Base-by-base conservation (phyloP, 768 basidiomycete genomes). In the Multifurca ochricompacta region DNA sequence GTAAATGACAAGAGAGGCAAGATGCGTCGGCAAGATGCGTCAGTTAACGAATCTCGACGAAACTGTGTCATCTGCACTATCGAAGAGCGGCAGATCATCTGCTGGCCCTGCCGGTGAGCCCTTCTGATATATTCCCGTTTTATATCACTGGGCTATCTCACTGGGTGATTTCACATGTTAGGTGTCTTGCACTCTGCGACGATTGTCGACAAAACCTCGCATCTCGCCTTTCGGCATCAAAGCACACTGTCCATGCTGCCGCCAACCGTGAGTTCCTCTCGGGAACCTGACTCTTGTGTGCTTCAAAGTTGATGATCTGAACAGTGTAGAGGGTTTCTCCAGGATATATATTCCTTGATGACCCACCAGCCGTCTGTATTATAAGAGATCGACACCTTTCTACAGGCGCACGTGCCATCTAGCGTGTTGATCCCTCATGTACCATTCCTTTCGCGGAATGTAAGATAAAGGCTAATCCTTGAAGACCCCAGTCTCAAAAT, bases 81-180 rank as follows among this genome's bases (percentile, higher is more conserved):
- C n/a, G 82, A 83, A 53, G 70, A 75, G 25, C 70, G 87, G 45
- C 79, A 85, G 63, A 77, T 90, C 53, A 85, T 90, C 47, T 89
- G 85, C 62, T 90, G 87, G 87, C 87, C 87, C n/a, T 89, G 87
- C 66, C 78, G 87, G 83, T 86, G 53, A 63, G 77, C 64, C 30
- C 13, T 21, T 8, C 21, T 28, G 34, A 11, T 40, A 11, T 14
- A 25, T 19, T 6, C 13, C 10, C 23, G 18, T 28, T 30, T 28
- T 42, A 43, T 27, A 11, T 11, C 9, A 2, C 9, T 8, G 13
- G 32, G 18, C 23, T 45, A 30, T 41, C 32, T 42, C 16, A 53
- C 21, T 39, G 25, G 9, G 16, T 16, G n/a, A 43, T 9, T 18
- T 48, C 44, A 32, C 45, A 36, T 45, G 1, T 28, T 43, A 67